Percentiles rank a stretch among this genome's conserved stretches.
phyloP scores from a whole-genome alignment of 768 basidiomycete species.

The Mycena olivaceomarginata region DNA sequence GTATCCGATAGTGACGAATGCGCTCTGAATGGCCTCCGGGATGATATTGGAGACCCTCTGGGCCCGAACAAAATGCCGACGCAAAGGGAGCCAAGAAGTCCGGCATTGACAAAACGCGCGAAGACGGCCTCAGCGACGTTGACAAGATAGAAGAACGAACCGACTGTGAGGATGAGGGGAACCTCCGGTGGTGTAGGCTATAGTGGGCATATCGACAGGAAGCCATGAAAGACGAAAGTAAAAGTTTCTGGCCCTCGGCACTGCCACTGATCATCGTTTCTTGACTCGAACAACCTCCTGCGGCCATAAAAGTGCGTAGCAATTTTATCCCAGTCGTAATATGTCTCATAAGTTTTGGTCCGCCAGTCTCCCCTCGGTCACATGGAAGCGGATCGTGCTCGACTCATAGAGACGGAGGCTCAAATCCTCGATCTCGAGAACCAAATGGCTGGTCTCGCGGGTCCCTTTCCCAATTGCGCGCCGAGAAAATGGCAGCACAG shows the following conservation, averaged over 20 bases:
- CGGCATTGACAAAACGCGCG: slow-evolving; percentile 62
- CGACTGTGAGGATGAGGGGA: slow-evolving; percentile 65
- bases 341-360: too few species aligned
- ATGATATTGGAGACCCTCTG: slow-evolving; percentile 69
- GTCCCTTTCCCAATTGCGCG: too few species aligned
- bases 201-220: slow-evolving; percentile 16
- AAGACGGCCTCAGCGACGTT: slow-evolving; percentile 68
- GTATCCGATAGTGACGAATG: slow-evolving; percentile 67
- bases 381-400: neutral
- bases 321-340: too few species aligned
- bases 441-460: too few species aligned
- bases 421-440: neutral
- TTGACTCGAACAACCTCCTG: too few species aligned
- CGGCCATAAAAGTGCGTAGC: too few species aligned
- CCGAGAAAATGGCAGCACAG: neutral
- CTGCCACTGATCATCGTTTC: too few species aligned
- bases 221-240: slow-evolving; percentile 8
- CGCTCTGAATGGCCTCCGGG: slow-evolving; percentile 59
- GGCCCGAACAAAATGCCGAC: slow-evolving; percentile 75
- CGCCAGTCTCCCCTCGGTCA: too few species aligned
- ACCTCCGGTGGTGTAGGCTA: slow-evolving; percentile 53
- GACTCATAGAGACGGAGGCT: neutral
- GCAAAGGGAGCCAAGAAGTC: slow-evolving; percentile 70
- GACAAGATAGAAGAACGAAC: slow-evolving; percentile 74
- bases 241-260: neutral